Evolutionary conservation across 2,329 filamentous ascomycete species (phyloP), one percentile per base, ranked within the genome.

Genomic region (Aspergillus sp.): DNA sequence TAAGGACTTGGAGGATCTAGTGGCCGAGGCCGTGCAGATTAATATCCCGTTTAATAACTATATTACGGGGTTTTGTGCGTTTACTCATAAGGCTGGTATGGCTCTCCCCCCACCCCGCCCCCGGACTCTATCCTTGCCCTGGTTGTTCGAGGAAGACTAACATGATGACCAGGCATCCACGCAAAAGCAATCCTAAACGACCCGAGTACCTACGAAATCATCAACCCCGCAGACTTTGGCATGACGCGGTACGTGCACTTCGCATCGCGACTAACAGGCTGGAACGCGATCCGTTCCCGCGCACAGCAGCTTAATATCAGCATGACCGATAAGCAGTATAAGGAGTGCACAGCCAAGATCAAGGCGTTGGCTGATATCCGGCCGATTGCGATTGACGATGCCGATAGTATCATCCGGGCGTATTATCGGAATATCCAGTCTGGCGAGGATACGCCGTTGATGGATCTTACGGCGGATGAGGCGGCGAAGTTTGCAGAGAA

Each of bases 221-320:
- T 96, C 76, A 89, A 93, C 76, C 93, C 93, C 1, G 84, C 84
- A 56, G 90, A 96, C 74, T 93, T 93, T 67, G 91, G 91, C 72
- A 87, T 96, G 81, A 87, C 84, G 47, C 84, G 91, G 76, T 96
- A 96, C 71, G 89, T 96, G 58, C 89, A 93, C 81, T 93, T 96
- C 70, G 88, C 89, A 3, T 90, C 86, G 42, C 82, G 92, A 62
- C 75, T 96, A 66, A 96, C 91, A 4, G 92, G 92, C 68, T 96
- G 91, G 93, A 97, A 97, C 72, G 92, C 93, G 45, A 91, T 97
- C 82, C 96, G 96, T 85, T 89, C 86, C 55, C 86, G 93, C 78
- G 89, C 89, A 18, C 86, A 89, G 68, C 92, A 96, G 78, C 85
- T 96, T 56, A 89, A 90, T 62, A 81, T 96, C 48, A 77, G 82